Evolutionary conservation across 208 protist genomes (phyloP).

Genomic region (Acanthamoeba healyi): DNA sequence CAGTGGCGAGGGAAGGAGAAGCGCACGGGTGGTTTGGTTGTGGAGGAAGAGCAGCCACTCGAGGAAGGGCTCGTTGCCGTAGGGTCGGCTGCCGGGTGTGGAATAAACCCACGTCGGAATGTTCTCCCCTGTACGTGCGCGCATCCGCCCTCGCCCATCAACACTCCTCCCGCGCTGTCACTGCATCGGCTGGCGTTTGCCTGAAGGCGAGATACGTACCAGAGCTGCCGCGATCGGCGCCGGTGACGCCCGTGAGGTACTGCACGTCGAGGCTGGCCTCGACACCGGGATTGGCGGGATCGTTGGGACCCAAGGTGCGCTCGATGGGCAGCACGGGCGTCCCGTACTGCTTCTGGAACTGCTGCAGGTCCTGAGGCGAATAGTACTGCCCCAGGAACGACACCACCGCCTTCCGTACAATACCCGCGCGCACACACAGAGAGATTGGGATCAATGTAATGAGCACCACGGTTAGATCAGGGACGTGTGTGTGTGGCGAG

Average conservation of each 20-base stretch:
- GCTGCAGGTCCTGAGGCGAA: not conserved
- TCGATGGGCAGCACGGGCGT: not conserved
- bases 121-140: not conserved
- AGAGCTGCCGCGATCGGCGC: not conserved
- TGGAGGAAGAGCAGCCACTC: slow-evolving; percentile 31
- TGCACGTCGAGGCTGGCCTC: slow-evolving; percentile 25
- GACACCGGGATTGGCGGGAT: not conserved
- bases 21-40: slow-evolving; percentile 7
- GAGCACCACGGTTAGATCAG: too few relatives aligned
- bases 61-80: slow-evolving; percentile 4
- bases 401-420: not conserved
- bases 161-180: too few relatives aligned
- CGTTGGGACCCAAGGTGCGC: not conserved
- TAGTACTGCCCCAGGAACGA: slow-evolving; percentile 34
- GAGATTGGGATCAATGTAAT: not conserved
- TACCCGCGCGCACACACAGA: not conserved
- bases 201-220: not conserved
- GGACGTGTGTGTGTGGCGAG: too few relatives aligned
- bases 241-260: slow-evolving; percentile 31
- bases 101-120: slow-evolving; percentile 32
- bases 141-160: too few relatives aligned
- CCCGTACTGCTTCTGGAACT: not conserved
- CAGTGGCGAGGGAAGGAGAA: not conserved
- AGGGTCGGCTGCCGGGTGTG: not conserved
- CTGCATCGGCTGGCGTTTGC: too few relatives aligned